Conservation (phyloP, 148 eudicot species). For the Rhododendron simsii region DNA sequence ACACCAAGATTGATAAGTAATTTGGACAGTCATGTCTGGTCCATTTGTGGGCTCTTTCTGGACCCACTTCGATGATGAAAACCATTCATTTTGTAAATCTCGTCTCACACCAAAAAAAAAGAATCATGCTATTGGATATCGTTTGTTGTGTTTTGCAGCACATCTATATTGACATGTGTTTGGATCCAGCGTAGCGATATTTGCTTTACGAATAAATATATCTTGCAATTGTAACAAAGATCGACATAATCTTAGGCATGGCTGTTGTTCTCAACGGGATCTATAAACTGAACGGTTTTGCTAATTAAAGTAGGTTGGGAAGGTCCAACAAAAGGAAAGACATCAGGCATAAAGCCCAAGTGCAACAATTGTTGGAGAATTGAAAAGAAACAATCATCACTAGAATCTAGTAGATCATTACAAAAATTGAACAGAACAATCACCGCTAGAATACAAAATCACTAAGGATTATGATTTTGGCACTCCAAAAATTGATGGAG, state of each 20-base stretch:
- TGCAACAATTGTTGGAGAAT: not conserved
- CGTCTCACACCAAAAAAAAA: too few relatives aligned
- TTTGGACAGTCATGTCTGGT: not conserved
- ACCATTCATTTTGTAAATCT: too few relatives aligned
- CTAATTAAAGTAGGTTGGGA: not conserved
- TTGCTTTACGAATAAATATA: not conserved
- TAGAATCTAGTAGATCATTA: not conserved
- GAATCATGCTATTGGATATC: not conserved
- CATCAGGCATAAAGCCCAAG: not conserved
- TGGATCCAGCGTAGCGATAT: not conserved
- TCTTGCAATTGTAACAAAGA: not conserved
- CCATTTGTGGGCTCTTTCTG: not conserved
- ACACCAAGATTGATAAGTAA: not conserved
- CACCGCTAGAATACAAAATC: not conserved
- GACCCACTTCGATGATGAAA: not conserved
- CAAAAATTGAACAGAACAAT: not conserved
- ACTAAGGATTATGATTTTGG: not conserved
- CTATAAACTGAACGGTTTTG: too few relatives aligned
- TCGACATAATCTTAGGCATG: not conserved
- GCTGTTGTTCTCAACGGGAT: not conserved
- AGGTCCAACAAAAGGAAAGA: not conserved
- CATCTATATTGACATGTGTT: not conserved
- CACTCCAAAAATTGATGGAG: too few relatives aligned
- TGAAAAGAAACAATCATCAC: not conserved
- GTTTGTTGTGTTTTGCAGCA: not conserved